Conservation (phyloP, 2,329 filamentous ascomycete genomes). For the Stachybotrys chlorohalonatus region DNA sequence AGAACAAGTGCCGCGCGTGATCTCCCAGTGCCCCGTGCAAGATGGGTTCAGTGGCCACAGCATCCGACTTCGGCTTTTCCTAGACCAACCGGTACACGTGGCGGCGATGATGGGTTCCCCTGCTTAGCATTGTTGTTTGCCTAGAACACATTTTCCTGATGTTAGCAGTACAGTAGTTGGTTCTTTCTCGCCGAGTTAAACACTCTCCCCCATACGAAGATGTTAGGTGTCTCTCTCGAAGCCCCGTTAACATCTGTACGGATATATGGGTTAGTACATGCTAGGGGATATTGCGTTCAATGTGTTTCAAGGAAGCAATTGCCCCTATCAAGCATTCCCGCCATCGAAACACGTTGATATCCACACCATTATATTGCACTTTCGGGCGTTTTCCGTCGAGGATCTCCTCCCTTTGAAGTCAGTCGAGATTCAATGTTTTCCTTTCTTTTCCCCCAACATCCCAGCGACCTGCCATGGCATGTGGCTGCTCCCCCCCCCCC, state of each 20-base stretch:
- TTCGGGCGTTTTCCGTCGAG: neutral
- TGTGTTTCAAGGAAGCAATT: too few relatives aligned
- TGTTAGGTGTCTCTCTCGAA: neutral
- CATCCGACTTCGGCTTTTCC: neutral
- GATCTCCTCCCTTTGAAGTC: neutral
- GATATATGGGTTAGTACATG: too few relatives aligned
- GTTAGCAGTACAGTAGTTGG: neutral
- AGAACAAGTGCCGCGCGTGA: too few relatives aligned
- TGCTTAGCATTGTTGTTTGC: neutral
- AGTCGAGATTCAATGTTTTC: neutral
- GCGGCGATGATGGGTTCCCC: neutral
- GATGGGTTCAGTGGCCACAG: neutral
- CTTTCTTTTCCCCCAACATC: neutral
- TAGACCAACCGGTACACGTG: neutral
- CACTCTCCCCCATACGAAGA: neutral
- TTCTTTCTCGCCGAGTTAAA: neutral
- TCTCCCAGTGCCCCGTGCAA: neutral
- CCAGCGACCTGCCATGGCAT: neutral
- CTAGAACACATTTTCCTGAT: neutral
- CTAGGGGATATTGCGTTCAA: too few relatives aligned
- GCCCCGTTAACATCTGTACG: too few relatives aligned
- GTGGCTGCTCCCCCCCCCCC: too few relatives aligned
- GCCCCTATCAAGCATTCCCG: too few relatives aligned
- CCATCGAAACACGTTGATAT: too few relatives aligned
- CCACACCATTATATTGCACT: too few relatives aligned